Percentiles rank a stretch among this genome's conserved stretches.
Conservation (phyloP, 371 early-diverging fungal genomes). For the Mortierella sp. region DNA sequence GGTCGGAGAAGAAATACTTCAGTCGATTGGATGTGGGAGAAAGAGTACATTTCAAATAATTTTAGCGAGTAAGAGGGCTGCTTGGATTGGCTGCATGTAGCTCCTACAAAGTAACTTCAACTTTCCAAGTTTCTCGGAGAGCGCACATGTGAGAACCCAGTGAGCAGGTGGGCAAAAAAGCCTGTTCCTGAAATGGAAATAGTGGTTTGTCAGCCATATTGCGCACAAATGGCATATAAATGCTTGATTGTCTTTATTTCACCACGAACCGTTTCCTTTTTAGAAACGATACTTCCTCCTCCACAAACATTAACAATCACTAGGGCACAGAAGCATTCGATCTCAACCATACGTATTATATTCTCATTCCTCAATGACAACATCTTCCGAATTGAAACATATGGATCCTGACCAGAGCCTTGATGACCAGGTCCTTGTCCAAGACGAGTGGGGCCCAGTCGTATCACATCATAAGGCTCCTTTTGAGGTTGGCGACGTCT, state of each 20-base stretch:
- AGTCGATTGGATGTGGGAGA: neutral
- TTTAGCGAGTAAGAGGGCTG: neutral
- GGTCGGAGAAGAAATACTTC: neutral
- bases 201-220: conserved; percentile 9
- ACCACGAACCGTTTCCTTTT: neutral
- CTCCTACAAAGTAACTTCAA: neutral
- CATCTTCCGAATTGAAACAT: conserved; percentile 37
- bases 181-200: conserved; percentile 19
- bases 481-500: conserved; percentile 51
- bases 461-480: conserved; percentile 37
- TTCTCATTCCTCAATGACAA: conserved; percentile 20
- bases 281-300: neutral
- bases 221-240: conserved; percentile 6
- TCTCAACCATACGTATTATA: neutral
- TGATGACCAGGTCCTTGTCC: conserved; percentile 28
- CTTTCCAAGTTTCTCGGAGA: neutral
- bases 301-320: neutral
- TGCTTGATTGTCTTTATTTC: neutral
- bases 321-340: neutral
- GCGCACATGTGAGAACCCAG: neutral
- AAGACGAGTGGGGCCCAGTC: conserved; percentile 50
- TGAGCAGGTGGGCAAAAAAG: neutral
- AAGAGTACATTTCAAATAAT: neutral
- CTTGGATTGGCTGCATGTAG: neutral
- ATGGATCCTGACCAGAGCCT: conserved; percentile 20